A percentile compares a stretch with the other conserved stretches of the same genome.
phyloP scores from a whole-genome alignment of 805 yeast species.

The Henningerozyma blattae region DNA sequence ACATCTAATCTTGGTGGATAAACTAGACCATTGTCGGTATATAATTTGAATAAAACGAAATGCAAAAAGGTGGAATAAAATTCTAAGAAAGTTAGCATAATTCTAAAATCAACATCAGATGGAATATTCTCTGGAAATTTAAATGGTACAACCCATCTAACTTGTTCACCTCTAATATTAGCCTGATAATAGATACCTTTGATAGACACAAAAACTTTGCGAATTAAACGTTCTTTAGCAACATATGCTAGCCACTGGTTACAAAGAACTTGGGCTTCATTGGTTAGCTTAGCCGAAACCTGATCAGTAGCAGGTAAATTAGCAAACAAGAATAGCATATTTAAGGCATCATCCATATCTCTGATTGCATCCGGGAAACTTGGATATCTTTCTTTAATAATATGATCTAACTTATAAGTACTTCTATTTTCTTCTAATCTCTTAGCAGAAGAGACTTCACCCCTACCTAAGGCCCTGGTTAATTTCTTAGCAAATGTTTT shows the following conservation, averaged over 20 bases:
- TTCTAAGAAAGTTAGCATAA: slow-evolving; percentile 94
- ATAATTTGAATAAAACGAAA: slow-evolving; percentile 75
- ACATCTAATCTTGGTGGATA: slow-evolving; percentile 83
- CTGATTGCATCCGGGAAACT: slow-evolving; percentile 84
- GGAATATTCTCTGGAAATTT: slow-evolving; percentile 96
- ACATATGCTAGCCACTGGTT: slow-evolving; percentile 94
- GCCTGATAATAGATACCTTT: slow-evolving; percentile 97
- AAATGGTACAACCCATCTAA: slow-evolving; percentile 94
- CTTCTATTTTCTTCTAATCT: slow-evolving; percentile 60
- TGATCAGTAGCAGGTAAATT: slow-evolving; percentile 89
- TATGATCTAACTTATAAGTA: slow-evolving; percentile 73
- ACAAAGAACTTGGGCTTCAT: slow-evolving; percentile 75
- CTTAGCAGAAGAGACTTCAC: slow-evolving; percentile 83
- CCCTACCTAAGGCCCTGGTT: slow-evolving; percentile 80
- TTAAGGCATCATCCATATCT: slow-evolving; percentile 89
- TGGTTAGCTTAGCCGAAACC: slow-evolving; percentile 69
- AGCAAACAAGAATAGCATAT: slow-evolving; percentile 88
- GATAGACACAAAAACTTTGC: slow-evolving; percentile 88
- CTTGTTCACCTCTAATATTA: slow-evolving; percentile 76
- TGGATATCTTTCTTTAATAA: slow-evolving; percentile 92
- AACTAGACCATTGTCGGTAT: slow-evolving; percentile 71
- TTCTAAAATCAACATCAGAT: slow-evolving; percentile 84
- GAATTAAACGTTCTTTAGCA: slow-evolving; percentile 68
- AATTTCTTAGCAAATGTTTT: slow-evolving; percentile 88
- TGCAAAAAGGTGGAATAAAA: slow-evolving; percentile 87